Conservation (phyloP, 2,329 filamentous ascomycete genomes). For the Arthrinium phaeospermum region DNA sequence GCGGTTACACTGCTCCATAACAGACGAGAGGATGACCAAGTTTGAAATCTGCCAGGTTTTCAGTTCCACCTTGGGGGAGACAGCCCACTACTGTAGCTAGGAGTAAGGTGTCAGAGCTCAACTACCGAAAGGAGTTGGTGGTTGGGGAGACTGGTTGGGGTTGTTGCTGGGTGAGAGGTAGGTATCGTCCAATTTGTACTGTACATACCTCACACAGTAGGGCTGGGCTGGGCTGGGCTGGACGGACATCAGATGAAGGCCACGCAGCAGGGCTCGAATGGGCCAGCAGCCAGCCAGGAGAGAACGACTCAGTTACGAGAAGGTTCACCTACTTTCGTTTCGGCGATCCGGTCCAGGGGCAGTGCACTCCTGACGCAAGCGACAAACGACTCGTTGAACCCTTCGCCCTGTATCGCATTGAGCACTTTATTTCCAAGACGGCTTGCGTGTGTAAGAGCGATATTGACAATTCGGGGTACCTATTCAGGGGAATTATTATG, state of each 20-base stretch:
- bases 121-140: conserved; percentile 12
- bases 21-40: conserved; percentile 12
- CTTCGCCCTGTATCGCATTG: not conserved
- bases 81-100: not conserved
- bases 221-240: not conserved
- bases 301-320: not conserved
- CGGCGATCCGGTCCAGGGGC: conserved; percentile 6
- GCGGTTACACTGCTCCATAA: not conserved
- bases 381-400: not conserved
- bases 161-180: not conserved
- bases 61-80: conserved; percentile 13
- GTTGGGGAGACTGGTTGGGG: not conserved
- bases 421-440: not conserved
- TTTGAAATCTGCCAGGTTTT: conserved; percentile 14
- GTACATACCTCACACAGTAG: conserved; percentile 10
- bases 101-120: conserved; percentile 1
- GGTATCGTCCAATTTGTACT: conserved; percentile 9
- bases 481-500: not conserved
- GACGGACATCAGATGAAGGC: not conserved
- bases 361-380: not conserved
- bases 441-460: not conserved
- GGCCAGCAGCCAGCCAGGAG: not conserved
- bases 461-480: not conserved
- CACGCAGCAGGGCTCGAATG: not conserved
- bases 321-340: conserved; percentile 1